Percentiles rank a stretch among this genome's conserved stretches.
phyloP scores from a whole-genome alignment of 2,329 filamentous ascomycete genomes.

The Fusarium bulbicola region DNA sequence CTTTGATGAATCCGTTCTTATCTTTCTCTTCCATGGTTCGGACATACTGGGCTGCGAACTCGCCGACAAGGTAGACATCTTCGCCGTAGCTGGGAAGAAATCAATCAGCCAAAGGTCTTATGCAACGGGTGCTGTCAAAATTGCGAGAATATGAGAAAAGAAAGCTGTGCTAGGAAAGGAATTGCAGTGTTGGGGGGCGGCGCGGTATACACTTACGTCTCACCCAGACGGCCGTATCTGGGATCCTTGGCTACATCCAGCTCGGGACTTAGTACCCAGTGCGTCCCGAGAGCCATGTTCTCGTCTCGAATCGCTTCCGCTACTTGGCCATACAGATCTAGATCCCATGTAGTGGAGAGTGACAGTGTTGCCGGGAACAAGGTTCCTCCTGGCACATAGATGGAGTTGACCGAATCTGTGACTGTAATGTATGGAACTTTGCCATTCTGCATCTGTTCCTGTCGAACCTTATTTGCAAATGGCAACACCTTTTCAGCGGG shows the following conservation, averaged over 20 bases:
- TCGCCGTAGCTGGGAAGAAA: background rate
- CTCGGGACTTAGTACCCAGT: background rate
- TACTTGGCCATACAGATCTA: background rate
- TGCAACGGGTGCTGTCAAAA: accelerated
- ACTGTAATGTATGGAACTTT: background rate
- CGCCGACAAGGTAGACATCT: background rate
- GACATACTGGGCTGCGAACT: background rate
- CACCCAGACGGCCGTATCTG: background rate
- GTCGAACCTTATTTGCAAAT: background rate
- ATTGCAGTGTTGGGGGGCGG: background rate
- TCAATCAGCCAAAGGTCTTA: accelerated
- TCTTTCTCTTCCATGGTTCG: background rate
- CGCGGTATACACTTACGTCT: background rate
- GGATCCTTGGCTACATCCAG: background rate
- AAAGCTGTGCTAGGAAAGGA: background rate
- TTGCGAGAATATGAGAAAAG: background rate
- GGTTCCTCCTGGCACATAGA: background rate
- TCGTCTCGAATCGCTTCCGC: background rate
- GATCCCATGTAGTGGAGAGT: background rate
- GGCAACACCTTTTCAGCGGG: background rate
- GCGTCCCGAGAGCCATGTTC: background rate
- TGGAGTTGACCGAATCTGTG: background rate
- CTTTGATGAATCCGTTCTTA: background rate
- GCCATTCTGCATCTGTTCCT: background rate
- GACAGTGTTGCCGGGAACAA: background rate